Base-by-base conservation (phyloP, 225 moss, liverwort and hornwort genomes). In the Sphagnum contortum region DNA sequence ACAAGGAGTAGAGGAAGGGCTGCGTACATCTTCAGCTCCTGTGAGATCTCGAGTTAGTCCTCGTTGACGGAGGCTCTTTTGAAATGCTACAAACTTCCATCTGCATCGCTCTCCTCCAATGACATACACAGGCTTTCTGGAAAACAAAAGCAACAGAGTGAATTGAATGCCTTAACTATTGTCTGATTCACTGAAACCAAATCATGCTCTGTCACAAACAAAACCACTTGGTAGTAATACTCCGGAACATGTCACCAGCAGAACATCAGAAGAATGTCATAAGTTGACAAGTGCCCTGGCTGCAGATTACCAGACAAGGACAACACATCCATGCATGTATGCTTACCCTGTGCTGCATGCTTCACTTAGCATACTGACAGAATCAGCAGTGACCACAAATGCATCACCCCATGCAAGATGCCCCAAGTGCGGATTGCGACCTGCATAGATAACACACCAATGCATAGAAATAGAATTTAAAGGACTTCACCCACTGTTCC, bases 111-210 rank as follows among this genome's bases (percentile, higher is more conserved):
- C 93, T 62, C 87, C 90, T 74, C 98, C 98, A 69, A 93, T 64
- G 46, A 93, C 93, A 80, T 93, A 98, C 13, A 98, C 98, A 59
- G 98, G 98, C 72, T 98, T 98, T 74, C 98, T 98, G 93, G 29
- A 29, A 29, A 29, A 29, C 29, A 29, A 71, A 66, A 64, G 64
- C 60, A 68, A 45, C 1, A 6, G 61, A 51, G 44, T 72, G 4
- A 54, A 46, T 4, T 9, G 63, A 46, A 5, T 8, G 12, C 8
- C 48, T 45, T 5, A 12, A 63, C 3, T 5, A 49, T 12, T 48
- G 12, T 13, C 9, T 13, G 44, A 60, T 13, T 44, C 29, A 5
- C 12, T 45, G 45, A 5, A 63, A 46, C 6, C 49, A 7, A 60
- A 10, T 50, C 63, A 8, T 3, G 8, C 45, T 50, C 48, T 46